Conservation (phyloP, 805 yeast species). For the Pichia scutulata region DNA sequence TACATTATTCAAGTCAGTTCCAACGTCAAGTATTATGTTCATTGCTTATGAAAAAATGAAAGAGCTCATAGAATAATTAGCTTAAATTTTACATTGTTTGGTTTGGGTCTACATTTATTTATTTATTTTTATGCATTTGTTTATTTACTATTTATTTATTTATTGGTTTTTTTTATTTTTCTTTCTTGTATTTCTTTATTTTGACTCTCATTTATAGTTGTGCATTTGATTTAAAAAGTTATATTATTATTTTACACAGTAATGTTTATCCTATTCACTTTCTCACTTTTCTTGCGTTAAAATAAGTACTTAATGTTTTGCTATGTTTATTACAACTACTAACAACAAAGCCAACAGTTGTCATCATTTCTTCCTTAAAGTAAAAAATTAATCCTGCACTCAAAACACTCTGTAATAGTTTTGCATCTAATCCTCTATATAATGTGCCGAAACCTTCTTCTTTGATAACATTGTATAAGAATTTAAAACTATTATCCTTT, state of each 20-base stretch:
- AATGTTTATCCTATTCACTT: background rate
- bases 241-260: background rate
- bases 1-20: conserved; percentile 73
- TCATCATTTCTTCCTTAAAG: conserved; percentile 78
- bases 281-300: background rate
- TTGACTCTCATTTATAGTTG: background rate
- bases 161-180: background rate
- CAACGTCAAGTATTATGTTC: conserved; percentile 86
- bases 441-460: conserved; percentile 72
- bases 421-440: conserved; percentile 74
- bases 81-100: background rate
- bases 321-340: background rate
- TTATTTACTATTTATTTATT: background rate
- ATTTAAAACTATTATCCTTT: conserved; percentile 29
- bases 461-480: conserved; percentile 49
- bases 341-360: background rate
- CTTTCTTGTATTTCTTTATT: background rate
- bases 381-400: conserved; percentile 88
- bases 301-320: background rate
- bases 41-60: conserved; percentile 65
- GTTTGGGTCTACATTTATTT: background rate
- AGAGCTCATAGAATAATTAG: conserved; percentile 14
- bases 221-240: background rate
- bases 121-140: too few species aligned
- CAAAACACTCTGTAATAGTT: conserved; percentile 72